Evolutionary conservation across 2,329 filamentous ascomycete species (phyloP).

Genomic region (Ceratocystis colombiana): DNA sequence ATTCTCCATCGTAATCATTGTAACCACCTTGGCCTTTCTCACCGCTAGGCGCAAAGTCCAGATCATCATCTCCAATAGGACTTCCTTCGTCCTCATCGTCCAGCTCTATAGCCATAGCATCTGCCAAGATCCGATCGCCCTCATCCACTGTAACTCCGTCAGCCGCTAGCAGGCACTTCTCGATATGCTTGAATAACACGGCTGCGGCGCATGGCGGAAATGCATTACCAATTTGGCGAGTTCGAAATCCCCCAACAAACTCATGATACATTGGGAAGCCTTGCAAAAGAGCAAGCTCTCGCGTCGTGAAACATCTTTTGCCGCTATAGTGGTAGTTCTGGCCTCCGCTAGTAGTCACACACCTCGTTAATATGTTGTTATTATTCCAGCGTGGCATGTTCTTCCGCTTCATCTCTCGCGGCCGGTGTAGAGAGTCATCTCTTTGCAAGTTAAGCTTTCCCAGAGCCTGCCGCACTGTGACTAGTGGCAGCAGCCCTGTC

Average conservation of each 20-base stretch:
- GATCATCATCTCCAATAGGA: neutral
- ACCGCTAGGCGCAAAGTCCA: neutral
- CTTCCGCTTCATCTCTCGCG: conserved; percentile 29
- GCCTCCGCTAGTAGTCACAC: conserved; percentile 56
- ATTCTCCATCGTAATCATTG: neutral
- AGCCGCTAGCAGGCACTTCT: conserved; percentile 37
- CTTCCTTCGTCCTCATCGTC: conserved; percentile 9
- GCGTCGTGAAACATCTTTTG: conserved; percentile 49
- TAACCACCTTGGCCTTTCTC: neutral
- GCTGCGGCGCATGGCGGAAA: conserved; percentile 54
- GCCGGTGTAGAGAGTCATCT: conserved; percentile 37
- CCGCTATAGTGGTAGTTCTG: conserved; percentile 58
- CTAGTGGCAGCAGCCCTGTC: conserved; percentile 34
- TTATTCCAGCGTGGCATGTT: conserved; percentile 37
- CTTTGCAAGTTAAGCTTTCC: conserved; percentile 30
- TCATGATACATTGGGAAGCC: conserved; percentile 54
- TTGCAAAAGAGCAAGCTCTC: conserved; percentile 60
- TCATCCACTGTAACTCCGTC: conserved; percentile 32
- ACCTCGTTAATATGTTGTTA: conserved; percentile 41
- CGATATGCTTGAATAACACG: conserved; percentile 41
- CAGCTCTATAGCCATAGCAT: conserved; percentile 24
- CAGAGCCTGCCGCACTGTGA: conserved; percentile 39
- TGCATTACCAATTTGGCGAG: conserved; percentile 67
- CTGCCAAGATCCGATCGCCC: conserved; percentile 18
- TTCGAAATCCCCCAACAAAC: conserved; percentile 43